Evolutionary conservation across 345 rosid species (phyloP), one percentile per base, ranked within the genome.

Genomic region (Murraya paniculata): DNA sequence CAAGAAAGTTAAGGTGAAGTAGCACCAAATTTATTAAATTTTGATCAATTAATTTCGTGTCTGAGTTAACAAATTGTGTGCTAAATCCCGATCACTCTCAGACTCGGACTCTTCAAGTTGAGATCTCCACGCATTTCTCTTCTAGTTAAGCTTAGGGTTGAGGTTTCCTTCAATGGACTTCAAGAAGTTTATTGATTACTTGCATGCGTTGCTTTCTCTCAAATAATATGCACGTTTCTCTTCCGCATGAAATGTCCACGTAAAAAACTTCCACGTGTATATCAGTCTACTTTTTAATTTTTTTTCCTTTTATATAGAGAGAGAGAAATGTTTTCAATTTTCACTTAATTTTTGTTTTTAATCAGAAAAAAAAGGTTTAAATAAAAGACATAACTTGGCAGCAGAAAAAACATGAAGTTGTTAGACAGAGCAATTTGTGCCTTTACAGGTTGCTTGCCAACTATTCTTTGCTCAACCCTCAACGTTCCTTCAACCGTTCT

Each of bases 321-420:
- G 14, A 3, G 50, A 45, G 38, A 45, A 45, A 45, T 45, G 50
- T 11, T 13, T 13, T 45, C 18, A 9, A 0, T 16, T 45, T 45
- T 45, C 50, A 13, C 5, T 11, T 13, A 45, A 9, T 60, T 62
- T 4, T 13, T 33, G 24, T 8, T 33, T 19, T 16, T 18, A 18
- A 35, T 5, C 31, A 9, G 13, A 66, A 66, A 35, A 21, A 35
- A 35, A 21, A 35, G 25, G 41, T 38, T 21, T 21, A 1, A 6
- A 21, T 33, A 13, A 13, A 41, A 39, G 56, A 68, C 19, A 38
- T 39, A 8, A 7, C 1, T 70, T 18, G n/a, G 16, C 21, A 48
- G 59, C 38, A 48, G 73, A 18, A 48, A 70, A 48, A 27, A 31
- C 72, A n/a, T 68, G 72, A 50, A 50, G n/a, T 48, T 69, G 73